These are phyloP conservation scores for Rhazya stricta DNA, from an alignment of 257 asterid genomes.

Conservation along the genomic window DNA sequence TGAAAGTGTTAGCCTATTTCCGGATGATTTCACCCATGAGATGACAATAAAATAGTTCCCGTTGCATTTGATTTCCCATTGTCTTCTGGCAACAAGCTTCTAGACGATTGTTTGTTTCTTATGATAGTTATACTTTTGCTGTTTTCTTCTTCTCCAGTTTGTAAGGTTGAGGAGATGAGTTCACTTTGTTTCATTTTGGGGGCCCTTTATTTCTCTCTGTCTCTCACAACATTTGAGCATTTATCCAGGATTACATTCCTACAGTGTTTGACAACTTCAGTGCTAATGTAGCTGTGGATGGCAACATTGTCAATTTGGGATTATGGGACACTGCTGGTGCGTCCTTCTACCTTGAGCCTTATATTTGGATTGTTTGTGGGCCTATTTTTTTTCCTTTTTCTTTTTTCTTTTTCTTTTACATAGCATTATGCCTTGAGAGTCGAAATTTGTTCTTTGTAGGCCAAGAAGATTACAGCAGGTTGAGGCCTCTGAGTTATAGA, in stretches of 20 bases:
- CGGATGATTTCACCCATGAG: background rate
- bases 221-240: background rate
- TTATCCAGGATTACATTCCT: conserved; percentile 75
- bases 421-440: conserved; percentile 7
- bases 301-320: conserved; percentile 86
- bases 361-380: conserved; percentile 6
- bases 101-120: background rate
- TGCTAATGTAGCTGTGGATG: conserved; percentile 92
- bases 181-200: background rate
- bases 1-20: background rate
- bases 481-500: conserved; percentile 96
- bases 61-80: conserved; percentile 5
- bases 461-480: conserved; percentile 92
- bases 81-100: background rate
- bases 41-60: background rate
- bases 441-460: conserved; percentile 37
- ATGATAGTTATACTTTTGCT: background rate
- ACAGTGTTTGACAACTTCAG: conserved; percentile 90
- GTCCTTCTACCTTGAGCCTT: conserved; percentile 6
- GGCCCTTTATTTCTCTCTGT: background rate
- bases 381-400: conserved; percentile 3
- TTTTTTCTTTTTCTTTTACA: too few species aligned
- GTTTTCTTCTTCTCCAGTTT: background rate
- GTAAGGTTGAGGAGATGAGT: background rate
- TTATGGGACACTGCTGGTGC: conserved; percentile 95